Percentiles rank a stretch among this genome's conserved stretches.
phyloP scores from a whole-genome alignment of 495 filamentous ascomycete species.

The Penicillium bialowiezense region DNA sequence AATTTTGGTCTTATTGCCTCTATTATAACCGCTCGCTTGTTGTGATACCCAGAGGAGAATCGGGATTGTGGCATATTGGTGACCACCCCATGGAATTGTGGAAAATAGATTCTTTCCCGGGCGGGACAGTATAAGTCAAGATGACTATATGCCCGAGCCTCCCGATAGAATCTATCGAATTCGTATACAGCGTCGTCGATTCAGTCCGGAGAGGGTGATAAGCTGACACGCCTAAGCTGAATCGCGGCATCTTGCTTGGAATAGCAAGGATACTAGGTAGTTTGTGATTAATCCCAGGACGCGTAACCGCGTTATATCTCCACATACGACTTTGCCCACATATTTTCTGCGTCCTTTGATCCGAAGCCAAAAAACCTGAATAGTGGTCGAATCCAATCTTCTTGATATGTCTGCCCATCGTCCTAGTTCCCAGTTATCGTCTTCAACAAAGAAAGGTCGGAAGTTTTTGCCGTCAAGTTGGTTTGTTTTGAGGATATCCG shows the following conservation, averaged over 20 bases:
- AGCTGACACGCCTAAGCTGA: not conserved
- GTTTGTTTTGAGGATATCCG: not conserved
- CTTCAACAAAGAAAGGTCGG: conserved; percentile 1
- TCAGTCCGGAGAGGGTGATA: not conserved
- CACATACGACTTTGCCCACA: conserved; percentile 1
- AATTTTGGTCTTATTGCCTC: conserved; percentile 1
- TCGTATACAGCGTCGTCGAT: not conserved
- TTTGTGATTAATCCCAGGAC: not conserved
- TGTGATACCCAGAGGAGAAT: conserved; percentile 1
- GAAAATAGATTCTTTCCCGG: not conserved
- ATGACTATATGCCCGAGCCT: conserved; percentile 1
- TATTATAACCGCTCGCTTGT: not conserved
- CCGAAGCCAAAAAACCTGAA: conserved; percentile 2
- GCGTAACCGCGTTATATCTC: not conserved
- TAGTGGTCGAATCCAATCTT: not conserved
- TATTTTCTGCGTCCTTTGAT: conserved; percentile 2
- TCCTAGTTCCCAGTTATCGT: not conserved
- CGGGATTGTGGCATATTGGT: conserved; percentile 1
- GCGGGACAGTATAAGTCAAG: not conserved
- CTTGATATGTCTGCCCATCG: not conserved
- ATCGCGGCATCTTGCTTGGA: conserved; percentile 3
- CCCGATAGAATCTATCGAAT: conserved; percentile 5
- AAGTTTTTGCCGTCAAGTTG: conserved; percentile 1
- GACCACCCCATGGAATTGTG: not conserved
- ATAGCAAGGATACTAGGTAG: not conserved